Evolutionary conservation across 2,329 filamentous ascomycete genomes (phyloP).

Genomic region (Colletotrichum aenigma): DNA sequence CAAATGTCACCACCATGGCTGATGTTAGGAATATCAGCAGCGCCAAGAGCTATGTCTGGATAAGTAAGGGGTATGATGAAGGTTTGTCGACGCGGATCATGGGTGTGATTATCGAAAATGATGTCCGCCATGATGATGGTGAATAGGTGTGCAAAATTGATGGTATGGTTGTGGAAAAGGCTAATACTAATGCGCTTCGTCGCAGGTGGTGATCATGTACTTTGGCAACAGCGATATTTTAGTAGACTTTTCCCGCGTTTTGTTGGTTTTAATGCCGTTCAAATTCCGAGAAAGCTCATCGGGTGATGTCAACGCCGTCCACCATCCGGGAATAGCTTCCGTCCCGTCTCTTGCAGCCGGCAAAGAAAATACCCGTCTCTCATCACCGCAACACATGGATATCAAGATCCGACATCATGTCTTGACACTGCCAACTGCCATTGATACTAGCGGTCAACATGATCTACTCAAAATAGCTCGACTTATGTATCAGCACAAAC

Average conservation of each 20-base stretch:
- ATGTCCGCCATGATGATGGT: neutral
- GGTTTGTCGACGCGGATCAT: neutral
- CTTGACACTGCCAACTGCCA: neutral
- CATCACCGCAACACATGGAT: neutral
- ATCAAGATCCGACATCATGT: neutral
- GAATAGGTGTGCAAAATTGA: neutral
- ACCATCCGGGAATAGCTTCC: neutral
- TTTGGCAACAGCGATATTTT: neutral
- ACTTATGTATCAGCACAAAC: neutral
- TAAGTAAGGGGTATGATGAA: neutral
- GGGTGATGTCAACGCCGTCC: neutral
- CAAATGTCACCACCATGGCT: neutral
- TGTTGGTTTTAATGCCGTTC: neutral
- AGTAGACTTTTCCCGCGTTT: neutral
- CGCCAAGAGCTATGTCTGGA: neutral
- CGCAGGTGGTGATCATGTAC: neutral
- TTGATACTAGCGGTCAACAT: rapidly evolving
- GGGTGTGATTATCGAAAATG: neutral
- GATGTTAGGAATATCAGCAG: neutral
- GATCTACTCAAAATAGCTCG: neutral
- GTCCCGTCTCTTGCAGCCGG: neutral
- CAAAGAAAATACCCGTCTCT: neutral
- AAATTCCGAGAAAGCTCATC: neutral
- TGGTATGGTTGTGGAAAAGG: neutral
- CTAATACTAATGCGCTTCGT: neutral